Evolutionary conservation across 2,329 filamentous ascomycete species (phyloP), one percentile per base, ranked within the genome.

Genomic region (Penicillium capsulatum): DNA sequence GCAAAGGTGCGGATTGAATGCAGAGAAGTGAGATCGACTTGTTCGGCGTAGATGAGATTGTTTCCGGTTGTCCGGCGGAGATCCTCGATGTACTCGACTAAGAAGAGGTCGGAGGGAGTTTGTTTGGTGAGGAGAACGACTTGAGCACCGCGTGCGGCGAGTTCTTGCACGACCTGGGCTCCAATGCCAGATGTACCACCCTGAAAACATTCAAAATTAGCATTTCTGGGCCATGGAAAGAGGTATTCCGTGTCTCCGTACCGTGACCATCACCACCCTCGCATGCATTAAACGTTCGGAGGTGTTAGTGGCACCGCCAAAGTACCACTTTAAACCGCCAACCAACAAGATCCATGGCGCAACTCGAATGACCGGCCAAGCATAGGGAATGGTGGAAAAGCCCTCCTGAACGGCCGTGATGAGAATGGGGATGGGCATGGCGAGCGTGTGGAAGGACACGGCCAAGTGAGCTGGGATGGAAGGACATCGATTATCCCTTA

Each of bases 161-260:
- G 78, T 42, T 83, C 79, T 49, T 79, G 73, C 4, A 84, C 85
- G 30, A 87, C 79, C 40, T 79, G 76, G 43, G 88, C 86, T 34
- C 92, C 92, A 60, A 98, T 85, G 10, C 92, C 92, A 31, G 90
- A 91, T 36, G 92, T 98, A 17, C 91, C 92, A 52, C 92, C 83
- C 81, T 84, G 34, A 11, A 13, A 9, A 31, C 29, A 11, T 3
- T 17, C 29, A 17, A 10, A 6, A 27, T 42, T 26, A 63, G 34
- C 57, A 37, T n/a, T 4, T 4, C 24, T 19, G 19, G 19, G 5
- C 29, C 5, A 34, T 34, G 15, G n/a, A 2, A 7, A 17, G 5
- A 3, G 14, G 5, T n/a, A 22, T 10, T 9, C 14, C 2, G 5
- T 7, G 3, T 33, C 7, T 31, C 10, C 69, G 36, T 73, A 83